Base-by-base conservation (phyloP, 495 filamentous ascomycete species). In the Opeltia flavorubescens region DNA sequence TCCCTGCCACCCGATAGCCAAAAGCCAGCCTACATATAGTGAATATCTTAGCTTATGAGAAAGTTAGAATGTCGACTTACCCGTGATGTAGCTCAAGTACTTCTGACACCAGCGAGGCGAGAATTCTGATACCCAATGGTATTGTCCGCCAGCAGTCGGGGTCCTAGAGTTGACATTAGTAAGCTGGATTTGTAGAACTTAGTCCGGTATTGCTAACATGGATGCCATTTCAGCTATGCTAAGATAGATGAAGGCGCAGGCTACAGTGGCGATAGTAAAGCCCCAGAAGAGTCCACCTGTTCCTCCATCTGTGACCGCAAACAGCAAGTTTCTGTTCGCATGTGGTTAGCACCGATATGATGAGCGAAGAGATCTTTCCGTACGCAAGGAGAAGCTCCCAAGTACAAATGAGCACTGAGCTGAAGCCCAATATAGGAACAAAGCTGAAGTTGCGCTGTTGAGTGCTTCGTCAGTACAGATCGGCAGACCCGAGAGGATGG, bases 111-210 rank as follows among this genome's bases (percentile, higher is more conserved):
- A 62, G 4, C 51, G 56, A 15, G 76, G 75, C 9, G 75, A 69
- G 50, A 78, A 71, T 48, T 77, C 74, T 4, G 68, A 77, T 5
- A 78, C 72, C 76, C 75, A 80, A 48, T 75, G 70, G 44, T 75
- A 75, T 46, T 75, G 70, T 18, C 70, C 69, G 36, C 70, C 69
- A 17, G 67, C 63, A 34, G 67, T 70, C 17, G 68, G 67, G 17
- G 69, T 66, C 61, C 68, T 70, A 41, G n/a, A n/a, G n/a, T n/a
- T n/a, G n/a, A n/a, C n/a, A n/a, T n/a, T n/a, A n/a, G n/a, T n/a
- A n/a, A n/a, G n/a, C n/a, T n/a, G n/a, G n/a, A n/a, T n/a, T n/a
- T n/a, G n/a, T n/a, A n/a, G n/a, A n/a, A n/a, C n/a, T n/a, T n/a
- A n/a, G n/a, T n/a, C n/a, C n/a, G n/a, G n/a, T n/a, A 7, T 5